These are phyloP conservation scores for Arabidopsis thaliana DNA, from an alignment of 345 rosid species.

Conservation along the genomic window TAIR10.1 NC_003070.9:8351501-8352000, in stretches of 20 bases:
- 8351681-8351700: constrained; percentile 64
- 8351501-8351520: too few relatives aligned
- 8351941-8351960: constrained; percentile 66
- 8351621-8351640: constrained; percentile 72
- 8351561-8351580: constrained; percentile 30
- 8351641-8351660: constrained; percentile 67
- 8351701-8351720: constrained; percentile 71
- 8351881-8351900: constrained; percentile 5
- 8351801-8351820: constrained; percentile 52
- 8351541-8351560: constrained; percentile 12
- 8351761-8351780: constrained; percentile 70
- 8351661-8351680: constrained; percentile 56
- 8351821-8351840: constrained; percentile 3
- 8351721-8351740: constrained; percentile 54
- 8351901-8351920: constrained; percentile 25
- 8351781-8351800: constrained; percentile 65
- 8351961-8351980: constrained; percentile 59
- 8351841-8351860: not conserved
- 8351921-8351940: constrained; percentile 67
- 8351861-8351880: not conserved
- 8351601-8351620: constrained; percentile 66
- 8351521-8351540: too few relatives aligned
- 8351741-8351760: constrained; percentile 65
- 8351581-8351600: constrained; percentile 40
- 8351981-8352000: constrained; percentile 50